Percentiles rank a stretch among this genome's conserved stretches.
Conservation (phyloP, 2,329 filamentous ascomycete genomes). For the Dothideomycetidae sp. region DNA sequence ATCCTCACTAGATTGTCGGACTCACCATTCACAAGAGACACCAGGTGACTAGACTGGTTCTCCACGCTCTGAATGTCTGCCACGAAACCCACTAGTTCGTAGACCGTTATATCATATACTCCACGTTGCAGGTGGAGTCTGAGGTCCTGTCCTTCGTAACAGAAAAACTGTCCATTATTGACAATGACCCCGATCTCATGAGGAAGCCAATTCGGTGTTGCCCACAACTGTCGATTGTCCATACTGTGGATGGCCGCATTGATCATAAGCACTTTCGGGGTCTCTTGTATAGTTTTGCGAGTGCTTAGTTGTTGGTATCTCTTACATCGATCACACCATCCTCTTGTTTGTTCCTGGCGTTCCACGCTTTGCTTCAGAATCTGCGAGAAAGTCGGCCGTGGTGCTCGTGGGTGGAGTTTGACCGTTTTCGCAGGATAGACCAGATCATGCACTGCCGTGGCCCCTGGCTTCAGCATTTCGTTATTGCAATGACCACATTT, state of each 20-base stretch:
- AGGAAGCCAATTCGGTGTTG: slow-evolving; percentile 77
- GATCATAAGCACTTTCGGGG: slow-evolving; percentile 77
- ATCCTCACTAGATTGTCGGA: slow-evolving; percentile 15
- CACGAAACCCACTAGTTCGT: slow-evolving; percentile 80
- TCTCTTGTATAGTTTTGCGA: slow-evolving; percentile 65
- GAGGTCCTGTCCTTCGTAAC: slow-evolving; percentile 85
- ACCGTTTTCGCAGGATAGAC: slow-evolving; percentile 51
- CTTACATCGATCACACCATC: slow-evolving; percentile 86
- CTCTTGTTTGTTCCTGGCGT: slow-evolving; percentile 71
- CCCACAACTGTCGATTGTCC: slow-evolving; percentile 71
- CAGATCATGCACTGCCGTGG: slow-evolving; percentile 72
- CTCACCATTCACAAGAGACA: slow-evolving; percentile 75
- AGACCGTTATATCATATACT: slow-evolving; percentile 69
- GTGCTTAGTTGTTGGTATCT: slow-evolving; percentile 80
- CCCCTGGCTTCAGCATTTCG: slow-evolving; percentile 67
- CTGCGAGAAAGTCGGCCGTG: slow-evolving; percentile 58
- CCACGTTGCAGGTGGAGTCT: slow-evolving; percentile 65
- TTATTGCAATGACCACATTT: slow-evolving; percentile 76
- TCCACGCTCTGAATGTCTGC: slow-evolving; percentile 79
- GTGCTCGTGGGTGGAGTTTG: slow-evolving; percentile 34
- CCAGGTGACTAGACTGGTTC: slow-evolving; percentile 76
- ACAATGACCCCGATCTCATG: slow-evolving; percentile 88
- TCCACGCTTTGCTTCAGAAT: slow-evolving; percentile 88
- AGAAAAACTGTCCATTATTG: slow-evolving; percentile 82
- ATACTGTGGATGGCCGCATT: slow-evolving; percentile 63